A percentile compares a stretch with the other conserved stretches of the same genome.
phyloP scores from a whole-genome alignment of 768 basidiomycete species.

The Paxillus involutus region DNA sequence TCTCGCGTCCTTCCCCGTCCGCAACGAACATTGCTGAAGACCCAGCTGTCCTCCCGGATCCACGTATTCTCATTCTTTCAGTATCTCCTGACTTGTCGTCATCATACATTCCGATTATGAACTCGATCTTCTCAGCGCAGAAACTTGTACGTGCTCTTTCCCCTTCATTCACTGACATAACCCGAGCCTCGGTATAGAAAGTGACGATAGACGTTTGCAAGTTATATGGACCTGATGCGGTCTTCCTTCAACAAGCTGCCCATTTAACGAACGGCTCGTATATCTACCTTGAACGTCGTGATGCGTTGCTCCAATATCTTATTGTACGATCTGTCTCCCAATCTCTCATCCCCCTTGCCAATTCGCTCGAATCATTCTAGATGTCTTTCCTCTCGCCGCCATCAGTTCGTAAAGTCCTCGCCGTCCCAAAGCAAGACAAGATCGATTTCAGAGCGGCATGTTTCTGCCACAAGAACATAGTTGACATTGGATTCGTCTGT shows the following conservation, averaged over 20 bases:
- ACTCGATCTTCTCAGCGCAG: slow-evolving; percentile 97
- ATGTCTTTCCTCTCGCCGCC: slow-evolving; percentile 80
- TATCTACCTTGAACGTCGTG: slow-evolving; percentile 76
- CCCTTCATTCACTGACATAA: slow-evolving; percentile 13
- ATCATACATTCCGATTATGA: slow-evolving; percentile 98
- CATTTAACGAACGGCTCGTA: slow-evolving; percentile 96
- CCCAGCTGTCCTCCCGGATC: slow-evolving; percentile 39
- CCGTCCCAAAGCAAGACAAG: slow-evolving; percentile 89
- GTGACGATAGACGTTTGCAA: slow-evolving; percentile 97
- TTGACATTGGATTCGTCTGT: slow-evolving; percentile 97
- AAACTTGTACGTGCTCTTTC: slow-evolving; percentile 66
- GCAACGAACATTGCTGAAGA: slow-evolving; percentile 30
- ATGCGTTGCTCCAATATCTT: slow-evolving; percentile 90
- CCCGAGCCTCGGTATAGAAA: slow-evolving; percentile 56
- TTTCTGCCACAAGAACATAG: slow-evolving; percentile 97
- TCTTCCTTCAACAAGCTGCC: slow-evolving; percentile 96
- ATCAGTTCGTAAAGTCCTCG: slow-evolving; percentile 71
- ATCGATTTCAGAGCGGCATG: slow-evolving; percentile 98
- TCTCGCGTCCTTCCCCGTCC: slow-evolving; percentile 37
- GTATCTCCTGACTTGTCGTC: slow-evolving; percentile 88
- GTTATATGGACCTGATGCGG: slow-evolving; percentile 82
- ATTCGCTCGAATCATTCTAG: slow-evolving; percentile 39
- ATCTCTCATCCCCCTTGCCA: background rate
- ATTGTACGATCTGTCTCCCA: slow-evolving; percentile 47
- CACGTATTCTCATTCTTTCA: slow-evolving; percentile 76